A percentile compares a stretch with the other conserved stretches of the same genome.
phyloP scores from a whole-genome alignment of 192 early-diverging fungal genomes.

The Mortierella claussenii region DNA sequence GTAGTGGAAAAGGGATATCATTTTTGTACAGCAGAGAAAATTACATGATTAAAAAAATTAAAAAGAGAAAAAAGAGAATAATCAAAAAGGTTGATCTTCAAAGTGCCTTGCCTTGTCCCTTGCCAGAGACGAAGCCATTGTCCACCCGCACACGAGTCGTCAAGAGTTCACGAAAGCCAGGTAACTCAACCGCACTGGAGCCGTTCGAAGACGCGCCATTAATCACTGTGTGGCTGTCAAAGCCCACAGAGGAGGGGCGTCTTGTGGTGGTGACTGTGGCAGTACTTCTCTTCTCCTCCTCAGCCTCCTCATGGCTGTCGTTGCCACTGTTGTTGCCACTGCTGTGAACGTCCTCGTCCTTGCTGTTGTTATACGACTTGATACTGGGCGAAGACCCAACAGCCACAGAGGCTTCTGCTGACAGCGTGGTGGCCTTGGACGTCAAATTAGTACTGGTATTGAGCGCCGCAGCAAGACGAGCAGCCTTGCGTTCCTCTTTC shows the following conservation, averaged over 20 bases:
- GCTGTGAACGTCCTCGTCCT: slow-evolving; percentile 43
- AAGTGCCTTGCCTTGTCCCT: slow-evolving; percentile 53
- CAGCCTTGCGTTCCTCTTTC: slow-evolving; percentile 51
- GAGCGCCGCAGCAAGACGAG: slow-evolving; percentile 21
- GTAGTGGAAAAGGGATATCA: neutral
- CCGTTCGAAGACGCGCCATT: neutral
- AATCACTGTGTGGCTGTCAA: slow-evolving; percentile 6
- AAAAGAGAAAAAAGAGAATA: neutral
- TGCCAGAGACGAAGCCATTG: slow-evolving; percentile 48
- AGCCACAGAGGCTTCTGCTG: slow-evolving; percentile 4
- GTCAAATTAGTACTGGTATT: slow-evolving; percentile 5
- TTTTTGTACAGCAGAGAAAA: slow-evolving; percentile 33
- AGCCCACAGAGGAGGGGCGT: neutral
- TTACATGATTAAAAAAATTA: neutral
- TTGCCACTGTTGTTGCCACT: slow-evolving; percentile 53
- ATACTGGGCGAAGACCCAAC: slow-evolving; percentile 7
- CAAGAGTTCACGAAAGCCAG: slow-evolving; percentile 33
- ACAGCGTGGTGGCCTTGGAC: neutral
- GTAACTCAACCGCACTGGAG: slow-evolving; percentile 23
- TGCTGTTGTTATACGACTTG: slow-evolving; percentile 18
- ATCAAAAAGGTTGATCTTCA: slow-evolving; percentile 6
- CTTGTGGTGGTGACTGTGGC: neutral
- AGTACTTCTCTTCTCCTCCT: slow-evolving; percentile 17
- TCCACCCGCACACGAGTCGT: slow-evolving; percentile 41
- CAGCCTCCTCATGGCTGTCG: slow-evolving; percentile 46